phyloP scores from a whole-genome alignment of 768 basidiomycete species.

The Tylopilus rubrobrunneus region DNA sequence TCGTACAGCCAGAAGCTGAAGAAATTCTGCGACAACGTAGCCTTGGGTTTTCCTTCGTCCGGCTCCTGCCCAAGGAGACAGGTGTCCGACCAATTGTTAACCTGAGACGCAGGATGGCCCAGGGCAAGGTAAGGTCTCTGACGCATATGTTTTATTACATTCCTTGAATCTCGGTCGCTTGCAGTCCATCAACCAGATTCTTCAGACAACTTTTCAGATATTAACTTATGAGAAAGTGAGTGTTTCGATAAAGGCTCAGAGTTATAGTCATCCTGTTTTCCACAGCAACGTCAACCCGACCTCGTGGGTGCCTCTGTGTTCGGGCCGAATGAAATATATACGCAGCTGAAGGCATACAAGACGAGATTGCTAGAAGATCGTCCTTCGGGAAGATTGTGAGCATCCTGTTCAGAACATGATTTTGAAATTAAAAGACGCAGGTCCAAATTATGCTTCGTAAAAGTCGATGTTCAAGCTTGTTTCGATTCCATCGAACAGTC shows the following conservation, averaged over 20 bases:
- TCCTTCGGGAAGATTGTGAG: conserved; percentile 51
- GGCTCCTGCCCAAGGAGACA: conserved; percentile 90
- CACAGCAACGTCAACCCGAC: conserved; percentile 56
- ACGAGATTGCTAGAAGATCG: conserved; percentile 35
- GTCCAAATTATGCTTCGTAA: conserved; percentile 90
- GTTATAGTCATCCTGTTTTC: not conserved
- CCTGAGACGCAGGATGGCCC: conserved; percentile 52
- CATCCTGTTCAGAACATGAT: not conserved
- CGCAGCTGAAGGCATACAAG: conserved; percentile 70
- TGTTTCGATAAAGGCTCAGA: not conserved
- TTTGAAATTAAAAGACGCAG: conserved; percentile 36
- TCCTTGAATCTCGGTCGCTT: conserved; percentile 29
- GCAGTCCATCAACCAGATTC: conserved; percentile 82
- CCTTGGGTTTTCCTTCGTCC: conserved; percentile 81
- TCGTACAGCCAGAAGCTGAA: conserved; percentile 54
- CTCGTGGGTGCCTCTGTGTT: conserved; percentile 81
- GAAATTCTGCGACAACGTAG: conserved; percentile 66
- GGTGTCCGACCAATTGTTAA: conserved; percentile 96
- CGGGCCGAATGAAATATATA: conserved; percentile 78
- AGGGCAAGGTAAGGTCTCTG: conserved; percentile 27
- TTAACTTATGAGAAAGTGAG: conserved; percentile 82
- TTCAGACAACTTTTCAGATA: conserved; percentile 82
- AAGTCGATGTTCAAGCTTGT: conserved; percentile 92
- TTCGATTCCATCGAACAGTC: conserved; percentile 95
- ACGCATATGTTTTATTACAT: conserved; percentile 17